These are phyloP conservation scores for Neurospora intermedia DNA, from an alignment of 495 filamentous ascomycete species.

Conservation along the genomic window DNA sequence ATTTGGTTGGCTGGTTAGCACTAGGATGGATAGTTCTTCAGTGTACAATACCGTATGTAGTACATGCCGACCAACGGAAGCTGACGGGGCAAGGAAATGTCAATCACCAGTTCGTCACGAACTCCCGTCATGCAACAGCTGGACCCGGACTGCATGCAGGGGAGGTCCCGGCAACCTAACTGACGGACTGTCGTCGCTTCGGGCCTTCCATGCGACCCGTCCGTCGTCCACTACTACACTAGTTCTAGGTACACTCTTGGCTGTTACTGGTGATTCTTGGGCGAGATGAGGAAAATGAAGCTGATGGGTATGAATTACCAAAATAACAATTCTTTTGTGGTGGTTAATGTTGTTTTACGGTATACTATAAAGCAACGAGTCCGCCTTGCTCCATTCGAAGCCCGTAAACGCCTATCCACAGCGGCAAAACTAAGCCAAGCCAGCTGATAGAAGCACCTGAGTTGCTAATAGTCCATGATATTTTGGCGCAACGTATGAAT, in stretches of 20 bases:
- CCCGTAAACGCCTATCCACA: too few relatives aligned
- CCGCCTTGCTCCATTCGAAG: not conserved
- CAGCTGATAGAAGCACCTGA: too few relatives aligned
- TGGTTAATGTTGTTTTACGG: not conserved
- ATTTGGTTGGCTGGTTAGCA: not conserved
- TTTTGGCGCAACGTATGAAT: not conserved
- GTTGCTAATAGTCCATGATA: too few relatives aligned
- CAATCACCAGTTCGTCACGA: not conserved
- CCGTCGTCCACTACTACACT: not conserved
- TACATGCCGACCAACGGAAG: too few relatives aligned
- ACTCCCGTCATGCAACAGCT: not conserved
- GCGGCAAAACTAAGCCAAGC: too few relatives aligned
- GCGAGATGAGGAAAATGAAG: too few relatives aligned
- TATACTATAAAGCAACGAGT: not conserved
- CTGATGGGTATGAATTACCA: not conserved
- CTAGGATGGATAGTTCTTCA: too few relatives aligned
- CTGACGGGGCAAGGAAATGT: not conserved
- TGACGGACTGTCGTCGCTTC: not conserved
- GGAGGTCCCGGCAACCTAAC: not conserved
- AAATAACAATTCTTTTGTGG: not conserved
- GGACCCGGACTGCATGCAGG: not conserved
- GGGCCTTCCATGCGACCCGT: not conserved
- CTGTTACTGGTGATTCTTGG: too few relatives aligned
- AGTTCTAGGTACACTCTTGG: too few relatives aligned
- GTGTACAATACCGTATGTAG: too few relatives aligned